These are phyloP conservation scores for Ceratobasidium sp. DNA, from an alignment of 1,284 basidiomycete species.

Conservation along the genomic window DNA sequence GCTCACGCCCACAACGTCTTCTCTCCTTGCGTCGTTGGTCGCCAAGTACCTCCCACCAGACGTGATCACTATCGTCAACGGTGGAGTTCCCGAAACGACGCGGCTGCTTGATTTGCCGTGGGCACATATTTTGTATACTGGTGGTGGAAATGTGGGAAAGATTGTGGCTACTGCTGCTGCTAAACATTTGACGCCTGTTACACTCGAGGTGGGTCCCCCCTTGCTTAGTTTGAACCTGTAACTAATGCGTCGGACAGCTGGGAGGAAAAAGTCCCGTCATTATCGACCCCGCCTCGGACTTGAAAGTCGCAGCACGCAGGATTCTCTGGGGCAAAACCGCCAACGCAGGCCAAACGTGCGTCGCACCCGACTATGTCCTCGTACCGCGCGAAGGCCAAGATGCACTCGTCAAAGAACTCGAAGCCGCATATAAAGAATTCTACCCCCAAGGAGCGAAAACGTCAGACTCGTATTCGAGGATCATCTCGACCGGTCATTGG, in stretches of 20 bases:
- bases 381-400: slow-evolving; percentile 58
- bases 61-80: slow-evolving; percentile 74
- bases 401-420: slow-evolving; percentile 60
- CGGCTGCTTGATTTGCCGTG: slow-evolving; percentile 79
- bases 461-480: slow-evolving; percentile 54
- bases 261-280: slow-evolving; percentile 86
- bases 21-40: slow-evolving; percentile 73
- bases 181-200: slow-evolving; percentile 81
- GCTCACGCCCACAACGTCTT: slow-evolving; percentile 66
- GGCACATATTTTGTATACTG: slow-evolving; percentile 79
- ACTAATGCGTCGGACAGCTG: slow-evolving; percentile 52
- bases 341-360: slow-evolving; percentile 76
- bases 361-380: slow-evolving; percentile 69
- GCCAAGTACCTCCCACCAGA: slow-evolving; percentile 82
- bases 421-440: slow-evolving; percentile 53
- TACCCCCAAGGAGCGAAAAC: slow-evolving; percentile 54
- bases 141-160: slow-evolving; percentile 71
- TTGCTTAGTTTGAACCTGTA: not conserved
- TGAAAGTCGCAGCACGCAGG: slow-evolving; percentile 64
- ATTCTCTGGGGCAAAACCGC: slow-evolving; percentile 80
- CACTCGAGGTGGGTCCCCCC: slow-evolving; percentile 65
- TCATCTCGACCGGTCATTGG: slow-evolving; percentile 60
- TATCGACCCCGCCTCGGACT: slow-evolving; percentile 68
- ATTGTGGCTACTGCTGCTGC: slow-evolving; percentile 84
- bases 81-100: slow-evolving; percentile 74